These are phyloP conservation scores for Sporothrix brasiliensis DNA, from an alignment of 2,329 filamentous ascomycete species.

Conservation along the genomic window DNA sequence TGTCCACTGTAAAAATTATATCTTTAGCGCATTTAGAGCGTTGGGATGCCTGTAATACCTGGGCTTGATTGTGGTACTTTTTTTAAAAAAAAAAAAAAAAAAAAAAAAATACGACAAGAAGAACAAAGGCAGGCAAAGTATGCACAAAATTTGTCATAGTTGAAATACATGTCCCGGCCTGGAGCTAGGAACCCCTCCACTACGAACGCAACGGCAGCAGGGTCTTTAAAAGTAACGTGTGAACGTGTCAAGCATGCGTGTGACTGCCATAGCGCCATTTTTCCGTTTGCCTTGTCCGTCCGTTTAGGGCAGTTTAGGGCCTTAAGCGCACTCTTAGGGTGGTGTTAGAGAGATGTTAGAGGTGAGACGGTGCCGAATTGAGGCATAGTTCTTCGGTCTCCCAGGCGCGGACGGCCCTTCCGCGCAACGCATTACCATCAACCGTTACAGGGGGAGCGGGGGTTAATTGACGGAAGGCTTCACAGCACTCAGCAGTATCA, in stretches of 20 bases:
- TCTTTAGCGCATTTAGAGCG: too few species aligned
- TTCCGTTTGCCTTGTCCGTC: neutral
- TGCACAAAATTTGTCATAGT: neutral
- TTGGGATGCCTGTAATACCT: too few species aligned
- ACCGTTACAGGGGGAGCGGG: too few species aligned
- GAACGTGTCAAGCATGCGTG: slow-evolving; percentile 7
- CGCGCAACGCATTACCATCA: neutral
- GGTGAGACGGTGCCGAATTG: neutral
- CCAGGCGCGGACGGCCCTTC: neutral
- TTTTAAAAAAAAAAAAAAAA: too few species aligned
- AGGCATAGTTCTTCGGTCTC: neutral
- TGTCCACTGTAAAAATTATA: too few species aligned
- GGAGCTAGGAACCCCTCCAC: neutral
- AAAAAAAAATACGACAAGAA: too few species aligned
- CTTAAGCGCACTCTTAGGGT: neutral
- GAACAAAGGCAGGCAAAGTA: neutral
- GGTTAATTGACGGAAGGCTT: too few species aligned
- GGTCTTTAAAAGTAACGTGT: neutral
- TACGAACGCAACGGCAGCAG: slow-evolving; percentile 11
- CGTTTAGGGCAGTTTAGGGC: neutral
- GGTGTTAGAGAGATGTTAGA: neutral
- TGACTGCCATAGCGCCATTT: neutral
- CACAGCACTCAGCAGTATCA: too few species aligned
- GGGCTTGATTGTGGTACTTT: too few species aligned
- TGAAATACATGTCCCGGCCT: neutral